Percentiles rank a stretch among this genome's conserved stretches.
Evolutionary conservation across 73 alveolate genomes (phyloP).

Genomic region (Chromera velia): DNA sequence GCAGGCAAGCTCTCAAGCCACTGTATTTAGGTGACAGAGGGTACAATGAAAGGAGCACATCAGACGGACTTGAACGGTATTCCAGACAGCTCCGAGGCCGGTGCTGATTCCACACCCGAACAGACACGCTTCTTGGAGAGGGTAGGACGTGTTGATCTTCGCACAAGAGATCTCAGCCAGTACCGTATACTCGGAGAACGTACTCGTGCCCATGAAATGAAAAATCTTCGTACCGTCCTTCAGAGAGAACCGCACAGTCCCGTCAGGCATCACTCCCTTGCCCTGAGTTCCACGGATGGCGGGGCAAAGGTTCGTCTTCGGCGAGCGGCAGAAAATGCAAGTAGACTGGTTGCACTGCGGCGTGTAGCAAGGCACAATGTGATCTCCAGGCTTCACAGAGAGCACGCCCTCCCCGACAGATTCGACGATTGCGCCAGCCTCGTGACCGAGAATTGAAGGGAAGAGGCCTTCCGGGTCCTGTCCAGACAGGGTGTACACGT

Average conservation of each 20-base stretch:
- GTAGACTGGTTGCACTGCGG: no score
- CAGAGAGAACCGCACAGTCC: conserved; percentile 61
- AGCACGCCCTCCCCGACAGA: conserved; percentile 81
- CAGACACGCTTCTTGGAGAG: conserved; percentile 65
- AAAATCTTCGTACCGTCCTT: conserved; percentile 61
- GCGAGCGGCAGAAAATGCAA: no score
- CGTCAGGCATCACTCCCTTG: conserved; percentile 75
- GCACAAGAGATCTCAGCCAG: conserved; percentile 72
- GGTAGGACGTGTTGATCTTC: conserved; percentile 64
- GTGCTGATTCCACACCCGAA: conserved; percentile 84
- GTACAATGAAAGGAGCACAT: no score
- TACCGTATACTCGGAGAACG: conserved; percentile 76
- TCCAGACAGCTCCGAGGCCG: conserved; percentile 81
- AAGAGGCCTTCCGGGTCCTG: conserved; percentile 76
- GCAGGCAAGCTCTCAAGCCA: no score
- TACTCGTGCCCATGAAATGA: conserved; percentile 78
- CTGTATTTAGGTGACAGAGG: no score
- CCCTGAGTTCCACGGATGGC: conserved; percentile 43
- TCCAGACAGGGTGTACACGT: conserved; percentile 65
- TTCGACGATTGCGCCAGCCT: conserved; percentile 77
- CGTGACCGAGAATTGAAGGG: conserved; percentile 77
- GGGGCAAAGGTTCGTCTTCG: conserved; percentile 61
- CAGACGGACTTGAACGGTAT: no score
- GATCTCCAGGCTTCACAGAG: conserved; percentile 71
- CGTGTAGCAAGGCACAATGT: conserved; percentile 74